Evolutionary conservation across 2,329 filamentous ascomycete species (phyloP), one percentile per base, ranked within the genome.

Genomic region (Zasmidium citrigriseum): DNA sequence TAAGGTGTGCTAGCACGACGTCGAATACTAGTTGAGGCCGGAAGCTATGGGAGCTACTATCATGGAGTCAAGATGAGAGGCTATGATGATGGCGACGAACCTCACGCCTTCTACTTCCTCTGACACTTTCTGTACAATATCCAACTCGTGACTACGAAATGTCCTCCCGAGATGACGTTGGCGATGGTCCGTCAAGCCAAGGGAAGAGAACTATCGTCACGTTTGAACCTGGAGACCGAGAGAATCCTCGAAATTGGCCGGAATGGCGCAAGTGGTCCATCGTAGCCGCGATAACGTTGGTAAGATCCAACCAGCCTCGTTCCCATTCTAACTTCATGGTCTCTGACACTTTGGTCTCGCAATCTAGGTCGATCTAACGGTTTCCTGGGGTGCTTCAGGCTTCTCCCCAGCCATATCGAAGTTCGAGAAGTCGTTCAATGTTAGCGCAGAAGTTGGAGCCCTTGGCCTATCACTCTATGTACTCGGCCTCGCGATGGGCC

Each of bases 381-480:
- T 66, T 2, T 66, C 64, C 3, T 64, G 78, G 74, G 77, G 76
- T 7, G 79, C 79, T 1, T 79, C 77, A 5, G 79, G 78, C 10
- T 82, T 78, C 64, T 80, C 77, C 2, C 78, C 80, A 0, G 76
- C 73, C 0, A 67, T 71, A 16, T 64, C 59, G 18, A 75, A 77
- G 44, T 79, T 81, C 54, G 72, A 70, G 1, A 67, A 73, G 10
- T 74, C 78, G 16, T 77, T 81, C 57, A 67, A 70, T 14, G 68
- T 79, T 2, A 73, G 75, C 2, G 64, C 71, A 14, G 74, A 77
- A 45, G 67, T 79, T 18, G 77, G 75, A 1, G 78, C 76, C 0
- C 64, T 82, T 2, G 78, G 79, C 3, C 52, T 82, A 46, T 78
- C 75, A 46, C 66, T 81, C 52, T 81, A 80, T 57, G 72, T 82